A percentile compares a stretch with the other conserved stretches of the same genome.
These are phyloP conservation scores for Colletotrichum ledebouriae DNA, from an alignment of 2,329 filamentous ascomycete genomes.

Conservation along the genomic window DNA sequence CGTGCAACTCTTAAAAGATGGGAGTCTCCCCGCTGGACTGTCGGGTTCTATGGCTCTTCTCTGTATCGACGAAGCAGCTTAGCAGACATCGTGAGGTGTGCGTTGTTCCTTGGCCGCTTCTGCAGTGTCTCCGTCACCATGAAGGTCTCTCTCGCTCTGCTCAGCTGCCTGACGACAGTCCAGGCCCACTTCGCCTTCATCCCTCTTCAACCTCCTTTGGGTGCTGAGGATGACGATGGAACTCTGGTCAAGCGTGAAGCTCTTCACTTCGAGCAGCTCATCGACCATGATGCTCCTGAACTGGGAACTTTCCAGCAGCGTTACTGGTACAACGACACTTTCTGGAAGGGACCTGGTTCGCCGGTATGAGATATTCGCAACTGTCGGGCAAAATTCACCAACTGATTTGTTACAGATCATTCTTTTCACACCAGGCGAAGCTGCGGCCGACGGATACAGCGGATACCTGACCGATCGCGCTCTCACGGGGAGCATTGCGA, in stretches of 20 bases:
- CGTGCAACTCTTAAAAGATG: constrained; percentile 16
- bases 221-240: constrained; percentile 18
- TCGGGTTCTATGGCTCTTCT: neutral
- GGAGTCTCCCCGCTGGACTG: neutral
- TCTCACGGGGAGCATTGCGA: constrained; percentile 63
- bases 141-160: constrained; percentile 33
- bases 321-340: constrained; percentile 65
- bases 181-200: constrained; percentile 27
- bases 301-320: constrained; percentile 57
- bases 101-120: neutral
- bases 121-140: constrained; percentile 16
- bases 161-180: constrained; percentile 27
- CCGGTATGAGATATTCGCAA: constrained; percentile 55
- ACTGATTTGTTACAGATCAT: constrained; percentile 53
- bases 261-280: constrained; percentile 63
- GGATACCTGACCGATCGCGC: constrained; percentile 65
- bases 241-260: constrained; percentile 28
- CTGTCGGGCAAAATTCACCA: neutral
- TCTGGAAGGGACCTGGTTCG: constrained; percentile 67
- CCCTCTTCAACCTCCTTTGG: constrained; percentile 31
- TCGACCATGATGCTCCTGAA: constrained; percentile 70
- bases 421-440: constrained; percentile 67
- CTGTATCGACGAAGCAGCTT: constrained; percentile 18
- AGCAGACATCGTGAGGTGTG: constrained; percentile 12
- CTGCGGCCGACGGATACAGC: constrained; percentile 59